These are phyloP conservation scores for Puccinia hordei DNA, from an alignment of 1,284 basidiomycete species.

Conservation along the genomic window DNA sequence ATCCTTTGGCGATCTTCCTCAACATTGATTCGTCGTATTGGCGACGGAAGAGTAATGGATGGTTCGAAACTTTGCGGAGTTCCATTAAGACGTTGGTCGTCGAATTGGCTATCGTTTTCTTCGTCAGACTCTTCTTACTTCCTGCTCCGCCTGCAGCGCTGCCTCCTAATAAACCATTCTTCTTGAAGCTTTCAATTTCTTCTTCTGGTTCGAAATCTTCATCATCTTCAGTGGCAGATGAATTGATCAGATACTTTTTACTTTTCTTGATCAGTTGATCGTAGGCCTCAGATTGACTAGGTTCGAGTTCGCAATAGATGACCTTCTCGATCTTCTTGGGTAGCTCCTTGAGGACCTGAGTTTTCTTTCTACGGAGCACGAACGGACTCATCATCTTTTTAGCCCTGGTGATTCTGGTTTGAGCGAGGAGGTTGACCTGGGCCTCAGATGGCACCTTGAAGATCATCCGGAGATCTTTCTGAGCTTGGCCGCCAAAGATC, in stretches of 20 bases:
- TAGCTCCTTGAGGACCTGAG: slow-evolving; percentile 87
- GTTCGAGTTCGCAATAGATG: slow-evolving; percentile 91
- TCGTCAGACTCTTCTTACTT: slow-evolving; percentile 47
- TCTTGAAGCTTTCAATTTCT: slow-evolving; percentile 7
- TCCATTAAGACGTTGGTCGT: slow-evolving; percentile 89
- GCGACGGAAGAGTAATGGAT: slow-evolving; percentile 90
- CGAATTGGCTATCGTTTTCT: slow-evolving; percentile 56
- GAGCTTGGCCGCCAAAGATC: slow-evolving; percentile 73
- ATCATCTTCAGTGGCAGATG: slow-evolving; percentile 60
- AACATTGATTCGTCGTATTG: slow-evolving; percentile 78
- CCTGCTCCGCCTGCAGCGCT: not conserved
- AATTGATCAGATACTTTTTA: slow-evolving; percentile 70
- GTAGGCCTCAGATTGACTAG: slow-evolving; percentile 80
- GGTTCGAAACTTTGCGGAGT: slow-evolving; percentile 88
- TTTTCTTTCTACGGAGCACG: slow-evolving; percentile 90
- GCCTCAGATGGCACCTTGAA: slow-evolving; percentile 93
- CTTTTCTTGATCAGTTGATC: slow-evolving; percentile 79
- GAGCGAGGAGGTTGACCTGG: slow-evolving; percentile 79
- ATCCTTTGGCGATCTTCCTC: slow-evolving; percentile 73
- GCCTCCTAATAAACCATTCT: slow-evolving; percentile 41
- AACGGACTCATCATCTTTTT: slow-evolving; percentile 99
- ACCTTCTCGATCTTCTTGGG: slow-evolving; percentile 89
- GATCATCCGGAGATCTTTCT: slow-evolving; percentile 79
- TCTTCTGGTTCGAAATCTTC: slow-evolving; percentile 66
- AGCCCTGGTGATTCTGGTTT: slow-evolving; percentile 86